These are phyloP conservation scores for Vanrija sp. DNA, from an alignment of 1,284 basidiomycete species.

Conservation along the genomic window DNA sequence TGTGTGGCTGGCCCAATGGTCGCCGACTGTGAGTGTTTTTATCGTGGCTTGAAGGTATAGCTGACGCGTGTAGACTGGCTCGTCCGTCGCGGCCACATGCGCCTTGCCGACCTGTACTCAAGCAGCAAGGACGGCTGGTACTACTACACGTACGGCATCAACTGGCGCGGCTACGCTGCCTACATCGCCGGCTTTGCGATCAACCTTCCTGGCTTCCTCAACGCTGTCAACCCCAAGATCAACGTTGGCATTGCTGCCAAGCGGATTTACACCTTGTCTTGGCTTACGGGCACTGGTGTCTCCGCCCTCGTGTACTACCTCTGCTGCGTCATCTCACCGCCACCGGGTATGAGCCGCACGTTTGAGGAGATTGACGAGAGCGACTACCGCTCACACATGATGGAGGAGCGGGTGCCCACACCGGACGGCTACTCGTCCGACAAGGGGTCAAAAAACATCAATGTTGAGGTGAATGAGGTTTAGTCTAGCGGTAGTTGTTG, in stretches of 20 bases:
- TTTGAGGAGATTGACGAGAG: slow-evolving; percentile 62
- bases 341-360: slow-evolving; percentile 53
- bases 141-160: slow-evolving; percentile 70
- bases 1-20: slow-evolving; percentile 82
- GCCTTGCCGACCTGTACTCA: slow-evolving; percentile 67
- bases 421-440: neutral
- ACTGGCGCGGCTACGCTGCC: slow-evolving; percentile 57
- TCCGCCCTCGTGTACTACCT: slow-evolving; percentile 62
- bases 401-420: neutral
- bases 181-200: slow-evolving; percentile 65
- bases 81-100: slow-evolving; percentile 67
- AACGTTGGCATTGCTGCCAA: slow-evolving; percentile 62
- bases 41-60: too few species aligned
- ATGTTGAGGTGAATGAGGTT: neutral
- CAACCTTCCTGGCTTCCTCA: slow-evolving; percentile 63
- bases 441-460: neutral
- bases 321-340: slow-evolving; percentile 60
- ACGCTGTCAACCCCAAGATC: slow-evolving; percentile 53
- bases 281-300: slow-evolving; percentile 72
- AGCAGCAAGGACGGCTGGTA: slow-evolving; percentile 63
- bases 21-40: slow-evolving; percentile 55
- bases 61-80: slow-evolving; percentile 55
- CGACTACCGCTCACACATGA: slow-evolving; percentile 1
- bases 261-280: slow-evolving; percentile 57
- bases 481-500: neutral